phyloP scores from a whole-genome alignment of 164 flowering plant species.

The Umbilicus rupestris region DNA sequence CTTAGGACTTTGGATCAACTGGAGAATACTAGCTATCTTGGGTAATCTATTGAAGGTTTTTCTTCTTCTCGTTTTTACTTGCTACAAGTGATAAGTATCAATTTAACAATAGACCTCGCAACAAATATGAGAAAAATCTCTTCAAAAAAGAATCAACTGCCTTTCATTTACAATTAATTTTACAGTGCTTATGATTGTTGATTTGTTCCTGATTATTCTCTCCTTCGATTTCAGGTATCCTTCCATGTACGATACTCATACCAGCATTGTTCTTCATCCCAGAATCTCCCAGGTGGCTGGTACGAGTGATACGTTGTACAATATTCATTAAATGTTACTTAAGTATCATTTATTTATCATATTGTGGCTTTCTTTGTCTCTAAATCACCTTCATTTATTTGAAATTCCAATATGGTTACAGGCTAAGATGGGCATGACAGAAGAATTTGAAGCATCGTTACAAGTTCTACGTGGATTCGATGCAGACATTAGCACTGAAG shows the following conservation, averaged over 20 bases:
- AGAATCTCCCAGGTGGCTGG: conserved; percentile 8
- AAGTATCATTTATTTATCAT: background rate
- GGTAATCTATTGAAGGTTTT: conserved; percentile 19
- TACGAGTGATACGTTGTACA: background rate
- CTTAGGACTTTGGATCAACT: conserved; percentile 36
- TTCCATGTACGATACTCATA: conserved; percentile 6
- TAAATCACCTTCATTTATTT: too few relatives aligned
- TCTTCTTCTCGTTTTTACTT: too few relatives aligned
- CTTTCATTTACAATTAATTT: background rate
- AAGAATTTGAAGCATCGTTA: conserved; percentile 43
- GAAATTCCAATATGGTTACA: conserved; percentile 20
- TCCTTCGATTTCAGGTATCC: background rate
- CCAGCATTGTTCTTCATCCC: conserved; percentile 4
- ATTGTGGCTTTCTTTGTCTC: background rate
- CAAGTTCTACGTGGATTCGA: conserved; percentile 45
- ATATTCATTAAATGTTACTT: conserved; percentile 11
- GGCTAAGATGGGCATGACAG: conserved; percentile 45
- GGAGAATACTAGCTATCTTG: conserved; percentile 52
- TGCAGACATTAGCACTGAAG: conserved; percentile 32
- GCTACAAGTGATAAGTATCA: background rate
- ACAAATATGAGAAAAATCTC: background rate
- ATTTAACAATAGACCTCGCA: background rate
- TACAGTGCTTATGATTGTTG: background rate
- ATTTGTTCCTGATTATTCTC: too few relatives aligned
- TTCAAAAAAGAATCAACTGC: background rate